Conservation (phyloP, 2,329 filamentous ascomycete genomes). For the Ploettnerulaceae sp. region DNA sequence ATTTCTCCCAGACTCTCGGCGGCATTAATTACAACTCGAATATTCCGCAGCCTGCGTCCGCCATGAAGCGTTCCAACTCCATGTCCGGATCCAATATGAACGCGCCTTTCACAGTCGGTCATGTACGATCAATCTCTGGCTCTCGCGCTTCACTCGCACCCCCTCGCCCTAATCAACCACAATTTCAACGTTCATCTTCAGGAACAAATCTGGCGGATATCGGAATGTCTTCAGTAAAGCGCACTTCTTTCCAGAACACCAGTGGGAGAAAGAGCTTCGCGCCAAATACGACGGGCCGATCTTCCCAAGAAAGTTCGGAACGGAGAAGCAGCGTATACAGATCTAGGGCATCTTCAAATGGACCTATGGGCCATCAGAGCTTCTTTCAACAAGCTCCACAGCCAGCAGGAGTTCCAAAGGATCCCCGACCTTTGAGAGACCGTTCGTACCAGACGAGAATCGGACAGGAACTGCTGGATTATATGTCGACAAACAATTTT, state of each 20-base stretch:
- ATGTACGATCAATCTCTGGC: conserved; percentile 77
- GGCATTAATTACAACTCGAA: conserved; percentile 76
- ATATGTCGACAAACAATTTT: conserved; percentile 88
- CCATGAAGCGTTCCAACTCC: conserved; percentile 88
- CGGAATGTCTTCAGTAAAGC: conserved; percentile 78
- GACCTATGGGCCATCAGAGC: conserved; percentile 73
- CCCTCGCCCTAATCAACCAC: conserved; percentile 75
- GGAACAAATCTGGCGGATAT: conserved; percentile 74
- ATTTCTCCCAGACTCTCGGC: conserved; percentile 66
- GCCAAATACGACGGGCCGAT: conserved; percentile 36
- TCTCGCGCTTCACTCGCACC: conserved; percentile 82
- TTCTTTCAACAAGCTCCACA: conserved; percentile 89
- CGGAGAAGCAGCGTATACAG: conserved; percentile 81
- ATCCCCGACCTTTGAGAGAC: conserved; percentile 83
- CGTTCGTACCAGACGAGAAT: conserved; percentile 75
- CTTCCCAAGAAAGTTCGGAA: conserved; percentile 44
- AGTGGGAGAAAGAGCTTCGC: conserved; percentile 56
- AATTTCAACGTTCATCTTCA: conserved; percentile 80
- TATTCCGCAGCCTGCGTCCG: conserved; percentile 86
- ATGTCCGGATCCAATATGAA: conserved; percentile 57
- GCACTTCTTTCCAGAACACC: conserved; percentile 71
- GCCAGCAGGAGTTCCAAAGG: conserved; percentile 74
- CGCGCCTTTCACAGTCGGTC: conserved; percentile 61
- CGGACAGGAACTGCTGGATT: conserved; percentile 85
- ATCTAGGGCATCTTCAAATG: conserved; percentile 61